A percentile compares a stretch with the other conserved stretches of the same genome.
phyloP scores from a whole-genome alignment of 768 basidiomycete genomes.

The Tephrocybe sp. region DNA sequence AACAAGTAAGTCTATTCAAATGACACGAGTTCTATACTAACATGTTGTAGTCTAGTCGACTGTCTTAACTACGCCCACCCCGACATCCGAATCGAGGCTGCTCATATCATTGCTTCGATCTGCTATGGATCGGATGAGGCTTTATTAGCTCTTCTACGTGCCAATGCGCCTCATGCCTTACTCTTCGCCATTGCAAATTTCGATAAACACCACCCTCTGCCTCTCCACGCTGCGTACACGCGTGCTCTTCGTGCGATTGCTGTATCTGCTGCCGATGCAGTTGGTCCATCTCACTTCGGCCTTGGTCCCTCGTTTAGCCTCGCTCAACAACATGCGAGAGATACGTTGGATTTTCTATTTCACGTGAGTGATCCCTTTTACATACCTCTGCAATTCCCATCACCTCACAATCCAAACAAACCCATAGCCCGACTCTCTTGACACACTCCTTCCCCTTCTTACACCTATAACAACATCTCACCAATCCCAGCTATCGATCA shows the following conservation, averaged over 20 bases:
- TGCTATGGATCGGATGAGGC: slow-evolving; percentile 69
- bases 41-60: slow-evolving; percentile 50
- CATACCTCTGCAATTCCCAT: background rate
- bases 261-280: slow-evolving; percentile 58
- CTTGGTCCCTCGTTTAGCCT: slow-evolving; percentile 42
- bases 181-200: slow-evolving; percentile 59
- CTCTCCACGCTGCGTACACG: slow-evolving; percentile 55
- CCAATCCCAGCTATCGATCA: slow-evolving; percentile 48
- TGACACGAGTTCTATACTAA: slow-evolving; percentile 7
- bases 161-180: slow-evolving; percentile 57
- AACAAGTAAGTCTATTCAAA: slow-evolving; percentile 56
- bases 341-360: slow-evolving; percentile 58
- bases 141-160: slow-evolving; percentile 51
- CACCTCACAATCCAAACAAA: background rate
- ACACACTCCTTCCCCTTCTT: slow-evolving; percentile 66
- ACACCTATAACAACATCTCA: no score
- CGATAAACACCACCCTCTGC: slow-evolving; percentile 29
- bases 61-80: slow-evolving; percentile 44
- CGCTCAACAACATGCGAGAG: slow-evolving; percentile 48
- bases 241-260: slow-evolving; percentile 62
- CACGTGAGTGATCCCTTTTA: slow-evolving; percentile 38
- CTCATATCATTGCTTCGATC: slow-evolving; percentile 71
- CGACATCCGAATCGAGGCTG: slow-evolving; percentile 66
- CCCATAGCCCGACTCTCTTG: slow-evolving; percentile 54
- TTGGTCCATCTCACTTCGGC: slow-evolving; percentile 71